These are phyloP conservation scores for Volutella citrinella DNA, from an alignment of 2,329 filamentous ascomycete species.

Conservation along the genomic window DNA sequence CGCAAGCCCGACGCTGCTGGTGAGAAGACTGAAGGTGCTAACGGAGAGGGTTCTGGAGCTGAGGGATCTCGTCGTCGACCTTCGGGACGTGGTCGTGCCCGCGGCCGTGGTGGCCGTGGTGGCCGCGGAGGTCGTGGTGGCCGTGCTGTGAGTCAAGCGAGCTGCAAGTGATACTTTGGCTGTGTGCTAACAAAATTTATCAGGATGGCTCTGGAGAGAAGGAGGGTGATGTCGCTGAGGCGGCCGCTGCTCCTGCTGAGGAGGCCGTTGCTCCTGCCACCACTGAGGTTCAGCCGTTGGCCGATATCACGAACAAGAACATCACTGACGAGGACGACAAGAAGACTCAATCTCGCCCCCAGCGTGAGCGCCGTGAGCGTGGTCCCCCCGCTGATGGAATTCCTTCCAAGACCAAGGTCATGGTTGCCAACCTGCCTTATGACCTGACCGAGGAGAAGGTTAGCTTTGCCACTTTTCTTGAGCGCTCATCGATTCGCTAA, in stretches of 20 bases:
- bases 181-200: constrained; percentile 10
- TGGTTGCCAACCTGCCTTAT: constrained; percentile 99
- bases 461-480: neutral
- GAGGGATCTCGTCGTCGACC: constrained; percentile 63
- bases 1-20: constrained; percentile 89
- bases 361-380: constrained; percentile 71
- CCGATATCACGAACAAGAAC: constrained; percentile 58
- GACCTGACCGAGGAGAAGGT: constrained; percentile 98
- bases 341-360: constrained; percentile 52
- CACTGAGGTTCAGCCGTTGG: constrained; percentile 56
- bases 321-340: constrained; percentile 60
- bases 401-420: constrained; percentile 99
- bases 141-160: constrained; percentile 38
- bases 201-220: constrained; percentile 40
- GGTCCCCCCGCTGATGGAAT: constrained; percentile 96
- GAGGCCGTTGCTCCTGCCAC: constrained; percentile 45
- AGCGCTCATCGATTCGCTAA: no score
- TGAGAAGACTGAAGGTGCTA: constrained; percentile 71
- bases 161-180: neutral
- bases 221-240: constrained; percentile 40
- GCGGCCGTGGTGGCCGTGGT: constrained; percentile 65
- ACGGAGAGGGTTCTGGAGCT: constrained; percentile 70
- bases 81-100: constrained; percentile 65
- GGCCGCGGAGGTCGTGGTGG: constrained; percentile 62
- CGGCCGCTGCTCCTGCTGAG: constrained; percentile 38